phyloP scores from a whole-genome alignment of 1,284 basidiomycete genomes.

The Leccinum pseudoinsigne region DNA sequence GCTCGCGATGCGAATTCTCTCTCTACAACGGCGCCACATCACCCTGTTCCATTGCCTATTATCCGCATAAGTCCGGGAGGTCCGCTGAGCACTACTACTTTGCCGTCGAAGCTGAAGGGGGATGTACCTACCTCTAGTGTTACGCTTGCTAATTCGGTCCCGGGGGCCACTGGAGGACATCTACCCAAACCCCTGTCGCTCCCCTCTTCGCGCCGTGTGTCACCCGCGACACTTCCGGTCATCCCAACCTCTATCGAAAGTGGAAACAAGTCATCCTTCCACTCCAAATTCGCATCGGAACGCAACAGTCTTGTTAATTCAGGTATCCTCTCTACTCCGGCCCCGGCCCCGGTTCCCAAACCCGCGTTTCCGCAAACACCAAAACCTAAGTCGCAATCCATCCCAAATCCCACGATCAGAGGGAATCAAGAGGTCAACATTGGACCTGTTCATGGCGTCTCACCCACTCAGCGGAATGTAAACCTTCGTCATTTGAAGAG shows the following conservation, averaged over 20 bases:
- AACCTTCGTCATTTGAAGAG: slow-evolving; percentile 34
- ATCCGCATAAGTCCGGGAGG: background rate
- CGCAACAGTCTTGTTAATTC: slow-evolving; percentile 5
- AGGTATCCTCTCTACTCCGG: background rate
- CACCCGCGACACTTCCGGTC: slow-evolving; percentile 5
- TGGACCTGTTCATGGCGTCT: slow-evolving; percentile 21
- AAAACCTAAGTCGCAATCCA: slow-evolving; percentile 25
- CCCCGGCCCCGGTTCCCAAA: slow-evolving; percentile 13
- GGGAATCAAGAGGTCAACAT: slow-evolving; percentile 24
- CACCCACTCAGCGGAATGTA: slow-evolving; percentile 30
- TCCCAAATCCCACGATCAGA: slow-evolving; percentile 15
- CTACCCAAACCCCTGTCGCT: slow-evolving; percentile 8
- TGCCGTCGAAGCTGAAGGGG: slow-evolving; percentile 10
- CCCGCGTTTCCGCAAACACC: slow-evolving; percentile 16
- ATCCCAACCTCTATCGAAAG: slow-evolving; percentile 10
- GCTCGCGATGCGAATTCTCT: background rate
- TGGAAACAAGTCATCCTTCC: slow-evolving; percentile 6
- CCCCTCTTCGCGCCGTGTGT: background rate
- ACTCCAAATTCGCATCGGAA: slow-evolving; percentile 14
- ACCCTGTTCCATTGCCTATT: slow-evolving; percentile 2
- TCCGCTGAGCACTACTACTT: slow-evolving; percentile 1
- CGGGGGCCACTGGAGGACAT: background rate
- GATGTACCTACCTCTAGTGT: slow-evolving; percentile 16
- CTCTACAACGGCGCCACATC: background rate
- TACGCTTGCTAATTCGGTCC: slow-evolving; percentile 12